Evolutionary conservation across 2,329 filamentous ascomycete genomes (phyloP), one percentile per base, ranked within the genome.

Genomic region (Penicillium sp.): DNA sequence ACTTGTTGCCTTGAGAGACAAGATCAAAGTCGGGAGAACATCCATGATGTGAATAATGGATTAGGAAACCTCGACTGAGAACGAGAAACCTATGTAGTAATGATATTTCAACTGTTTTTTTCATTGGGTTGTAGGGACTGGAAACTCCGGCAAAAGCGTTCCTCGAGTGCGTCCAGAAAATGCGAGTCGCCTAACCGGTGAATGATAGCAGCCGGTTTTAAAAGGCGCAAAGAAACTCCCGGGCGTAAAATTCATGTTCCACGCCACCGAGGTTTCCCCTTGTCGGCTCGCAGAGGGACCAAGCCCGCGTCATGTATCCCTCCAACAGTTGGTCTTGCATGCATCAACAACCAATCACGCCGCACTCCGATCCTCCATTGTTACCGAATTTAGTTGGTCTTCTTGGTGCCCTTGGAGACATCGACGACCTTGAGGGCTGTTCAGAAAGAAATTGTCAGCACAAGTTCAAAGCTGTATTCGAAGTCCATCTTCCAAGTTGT

Each of bases 331-430:
- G 65, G 55, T 62, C 44, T 63, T 60, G 60, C 59, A 64, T 67
- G 60, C 60, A 65, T 64, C 60, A 58, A 63, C 59, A 56, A 65
- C 63, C 61, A 59, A 61, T 62, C 61, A 52, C 60, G 51, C 59
- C 61, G 55, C 61, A 62, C 64, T 64, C 64, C 62, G 57, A 64
- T 50, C 59, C 60, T 62, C 59, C 57, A 61, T 63, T 54, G 40
- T 61, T 54, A 66, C 54, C 59, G 57, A 57, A 68, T 71, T 74
- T 77, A 77, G 68, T 73, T 67, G 60, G 73, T 66, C 74, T 77
- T 76, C 74, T 76, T 77, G 72, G 74, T 76, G 61, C 74, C 74
- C 68, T 76, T 76, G 70, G 73, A 70, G 62, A 77, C 75, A 61
- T 77, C 75, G 60, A 71, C 73, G 50, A 77, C 74, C 70, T 77